Conservation (phyloP, 495 filamentous ascomycete species). For the Chaetomium tenue region DNA sequence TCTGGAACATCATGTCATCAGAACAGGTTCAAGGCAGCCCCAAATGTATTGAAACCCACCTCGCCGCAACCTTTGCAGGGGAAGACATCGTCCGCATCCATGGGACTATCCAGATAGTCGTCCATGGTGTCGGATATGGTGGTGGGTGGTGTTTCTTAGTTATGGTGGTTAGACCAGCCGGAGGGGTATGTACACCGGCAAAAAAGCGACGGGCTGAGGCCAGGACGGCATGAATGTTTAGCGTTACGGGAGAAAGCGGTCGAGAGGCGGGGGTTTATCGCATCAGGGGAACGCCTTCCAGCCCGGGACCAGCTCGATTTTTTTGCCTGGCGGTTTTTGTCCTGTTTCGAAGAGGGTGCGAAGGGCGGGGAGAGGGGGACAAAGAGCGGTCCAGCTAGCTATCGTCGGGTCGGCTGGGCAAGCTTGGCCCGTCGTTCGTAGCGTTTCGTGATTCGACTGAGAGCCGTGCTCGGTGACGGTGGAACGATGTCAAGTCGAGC, state of each 20-base stretch:
- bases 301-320: not conserved
- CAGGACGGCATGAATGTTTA: not conserved
- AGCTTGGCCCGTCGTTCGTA: not conserved
- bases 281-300: conserved; percentile 1
- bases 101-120: conserved; percentile 72
- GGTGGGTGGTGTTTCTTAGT: not conserved
- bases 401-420: not conserved
- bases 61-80: conserved; percentile 98
- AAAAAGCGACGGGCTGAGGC: not conserved
- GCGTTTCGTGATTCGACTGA: not conserved
- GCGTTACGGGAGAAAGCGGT: not conserved
- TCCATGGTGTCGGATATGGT: conserved; percentile 40
- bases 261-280: not conserved
- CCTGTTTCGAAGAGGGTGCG: not conserved
- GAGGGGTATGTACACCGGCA: not conserved
- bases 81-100: conserved; percentile 87
- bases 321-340: not conserved
- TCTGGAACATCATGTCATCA: conserved; percentile 45
- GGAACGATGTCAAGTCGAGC: not conserved
- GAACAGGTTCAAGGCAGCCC: not conserved
- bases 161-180: not conserved
- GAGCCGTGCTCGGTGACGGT: not conserved
- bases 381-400: not conserved
- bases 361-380: not conserved
- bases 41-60: conserved; percentile 50